Percentiles rank a stretch among this genome's conserved stretches.
phyloP scores from a whole-genome alignment of 2,329 filamentous ascomycete species.

The Gliomastix tumulicola region DNA sequence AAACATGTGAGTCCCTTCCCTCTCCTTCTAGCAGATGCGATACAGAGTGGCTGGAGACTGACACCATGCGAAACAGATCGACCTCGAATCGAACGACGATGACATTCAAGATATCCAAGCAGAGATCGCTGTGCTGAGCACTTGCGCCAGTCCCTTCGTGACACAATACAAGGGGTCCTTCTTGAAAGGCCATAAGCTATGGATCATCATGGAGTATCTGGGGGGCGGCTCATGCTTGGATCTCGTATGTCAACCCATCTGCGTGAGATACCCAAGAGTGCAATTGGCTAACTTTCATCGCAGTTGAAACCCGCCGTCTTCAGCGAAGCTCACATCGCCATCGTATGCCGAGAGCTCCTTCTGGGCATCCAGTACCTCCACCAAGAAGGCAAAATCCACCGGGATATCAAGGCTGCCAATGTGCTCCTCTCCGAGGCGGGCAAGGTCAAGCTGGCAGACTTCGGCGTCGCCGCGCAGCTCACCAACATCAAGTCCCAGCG shows the following conservation, averaged over 20 bases:
- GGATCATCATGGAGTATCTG: constrained; percentile 99
- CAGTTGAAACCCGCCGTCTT: constrained; percentile 88
- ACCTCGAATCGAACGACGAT: constrained; percentile 97
- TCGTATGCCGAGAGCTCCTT: constrained; percentile 87
- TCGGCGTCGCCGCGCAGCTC: constrained; percentile 92
- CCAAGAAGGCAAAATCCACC: constrained; percentile 88
- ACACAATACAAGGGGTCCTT: constrained; percentile 97
- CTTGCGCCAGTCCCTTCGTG: constrained; percentile 87
- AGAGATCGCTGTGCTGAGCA: constrained; percentile 91
- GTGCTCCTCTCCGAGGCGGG: constrained; percentile 85
- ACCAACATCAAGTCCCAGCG: constrained; percentile 97
- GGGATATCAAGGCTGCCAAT: constrained; percentile 96
- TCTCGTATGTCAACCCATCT: constrained; percentile 49
- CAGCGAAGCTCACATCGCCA: constrained; percentile 83
- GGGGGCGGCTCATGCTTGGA: constrained; percentile 94
- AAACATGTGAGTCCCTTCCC: constrained; percentile 66
- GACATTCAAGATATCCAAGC: constrained; percentile 98
- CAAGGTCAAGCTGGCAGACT: constrained; percentile 93
- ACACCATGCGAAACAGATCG: constrained; percentile 58
- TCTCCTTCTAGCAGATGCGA: too few species aligned
- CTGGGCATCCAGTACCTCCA: constrained; percentile 90
- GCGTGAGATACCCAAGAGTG: too few species aligned
- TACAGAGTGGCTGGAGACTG: not conserved
- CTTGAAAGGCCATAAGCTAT: constrained; percentile 90
- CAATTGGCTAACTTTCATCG: constrained; percentile 18